Evolutionary conservation across 495 filamentous ascomycete species (phyloP), one percentile per base, ranked within the genome.

Genomic region (Xylaria acuta): DNA sequence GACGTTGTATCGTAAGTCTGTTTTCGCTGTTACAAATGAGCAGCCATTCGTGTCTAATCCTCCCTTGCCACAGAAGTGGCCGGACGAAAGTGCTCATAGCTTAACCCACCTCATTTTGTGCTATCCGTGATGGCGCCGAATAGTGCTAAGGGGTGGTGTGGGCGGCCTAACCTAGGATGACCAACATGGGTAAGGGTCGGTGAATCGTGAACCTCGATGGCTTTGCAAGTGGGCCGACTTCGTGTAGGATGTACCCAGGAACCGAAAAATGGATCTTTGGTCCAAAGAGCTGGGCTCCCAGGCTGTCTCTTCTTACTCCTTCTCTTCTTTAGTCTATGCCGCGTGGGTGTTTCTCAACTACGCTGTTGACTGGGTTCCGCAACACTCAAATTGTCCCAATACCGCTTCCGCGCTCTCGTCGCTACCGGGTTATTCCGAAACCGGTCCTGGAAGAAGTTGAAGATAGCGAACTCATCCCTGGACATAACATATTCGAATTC

Each of bases 401-500:
- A 90, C 11, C 85, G 79, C 32, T 75, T 77, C 65, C 81, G 82
- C 2, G 88, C 89, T 0, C 67, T 71, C 47, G 71, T 67, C 36
- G 85, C 84, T n/a, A 88, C 45, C 60, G 72, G 41, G 40, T 80
- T 69, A 34, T 84, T 85, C 14, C 81, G 75, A 73, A 90, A 93
- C 1, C 88, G 86, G 27, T 81, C 74, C 54, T 90, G 88, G 78
- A 90, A 93, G 76, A 89, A 94, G 79, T 90, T 95, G 86, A 94
- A 94, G 36, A 96, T 83, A 20, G 91, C 87, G 73, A 94, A 94
- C 77, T 96, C 92, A 74, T 92, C 87, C 65, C 84, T 82, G 12
- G 80, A 87, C 80, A 95, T 88, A 20, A 94, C 76, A 79, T 93
- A 94, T 9, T 78, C 78, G n/a, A 87, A 80, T 5, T 89, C 90